phyloP scores from a whole-genome alignment of 2,329 filamentous ascomycete species.

The Apiospora arundinis region DNA sequence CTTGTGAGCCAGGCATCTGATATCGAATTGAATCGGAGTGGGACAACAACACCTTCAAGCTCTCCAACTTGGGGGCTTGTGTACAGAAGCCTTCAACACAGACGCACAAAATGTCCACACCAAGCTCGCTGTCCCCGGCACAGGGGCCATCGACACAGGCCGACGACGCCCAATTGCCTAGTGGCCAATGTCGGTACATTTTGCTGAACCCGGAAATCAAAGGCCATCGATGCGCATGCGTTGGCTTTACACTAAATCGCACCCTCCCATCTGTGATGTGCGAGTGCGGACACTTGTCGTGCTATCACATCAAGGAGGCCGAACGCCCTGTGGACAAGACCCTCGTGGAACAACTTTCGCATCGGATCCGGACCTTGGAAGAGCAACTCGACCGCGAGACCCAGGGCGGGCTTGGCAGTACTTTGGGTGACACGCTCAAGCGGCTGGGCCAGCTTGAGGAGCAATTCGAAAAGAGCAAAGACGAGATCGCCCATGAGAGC shows the following conservation, averaged over 20 bases:
- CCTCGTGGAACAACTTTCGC: conserved; percentile 56
- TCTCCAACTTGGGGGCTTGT: not conserved
- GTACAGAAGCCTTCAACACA: not conserved
- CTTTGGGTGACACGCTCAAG: conserved; percentile 42
- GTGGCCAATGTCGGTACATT: conserved; percentile 66
- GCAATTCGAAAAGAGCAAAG: conserved; percentile 57
- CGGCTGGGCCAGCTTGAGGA: conserved; percentile 61
- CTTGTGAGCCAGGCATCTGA: not conserved
- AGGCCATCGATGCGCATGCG: conserved; percentile 64
- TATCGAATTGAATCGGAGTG: not conserved
- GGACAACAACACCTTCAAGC: not conserved
- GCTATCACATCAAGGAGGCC: conserved; percentile 60
- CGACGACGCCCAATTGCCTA: conserved; percentile 57
- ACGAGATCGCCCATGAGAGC: conserved; percentile 58
- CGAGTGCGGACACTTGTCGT: conserved; percentile 65
- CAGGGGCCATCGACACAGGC: conserved; percentile 27
- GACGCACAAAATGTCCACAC: conserved; percentile 35
- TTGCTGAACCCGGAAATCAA: conserved; percentile 62
- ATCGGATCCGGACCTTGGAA: conserved; percentile 52
- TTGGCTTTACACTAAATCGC: conserved; percentile 61
- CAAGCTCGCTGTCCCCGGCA: conserved; percentile 37
- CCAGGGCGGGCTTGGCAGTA: conserved; percentile 44
- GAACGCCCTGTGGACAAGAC: conserved; percentile 50
- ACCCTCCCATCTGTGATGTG: conserved; percentile 61
- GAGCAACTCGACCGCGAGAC: conserved; percentile 47